Evolutionary conservation across 495 filamentous ascomycete species (phyloP), one percentile per base, ranked within the genome.

Genomic region (Hypoxylon rickii): DNA sequence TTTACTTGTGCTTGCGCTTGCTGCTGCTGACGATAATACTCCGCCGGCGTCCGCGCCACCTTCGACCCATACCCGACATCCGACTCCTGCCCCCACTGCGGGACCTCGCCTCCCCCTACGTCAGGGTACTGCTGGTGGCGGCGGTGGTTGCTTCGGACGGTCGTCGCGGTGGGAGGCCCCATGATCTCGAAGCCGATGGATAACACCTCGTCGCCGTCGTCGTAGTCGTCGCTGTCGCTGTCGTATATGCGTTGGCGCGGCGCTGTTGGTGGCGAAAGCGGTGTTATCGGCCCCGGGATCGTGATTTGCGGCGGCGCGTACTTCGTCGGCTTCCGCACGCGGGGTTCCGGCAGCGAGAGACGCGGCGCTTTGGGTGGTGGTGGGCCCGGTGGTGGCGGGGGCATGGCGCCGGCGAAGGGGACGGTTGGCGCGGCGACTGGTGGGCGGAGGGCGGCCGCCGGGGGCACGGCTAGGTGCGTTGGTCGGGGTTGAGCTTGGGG

Each of bases 81-180:
- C 13, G 52, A 56, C 38, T 48, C 44, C 19, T 56, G 52, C 44
- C 38, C 52, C 52, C 52, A 56, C 37, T 37, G 52, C 36, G 33
- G 44, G 8, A 18, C 37, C 7, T 19, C 20, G 3, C 34, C 34
- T 7, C n/a, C 10, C 2, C 34, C 34, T n/a, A n/a, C n/a, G n/a
- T n/a, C n/a, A n/a, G n/a, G n/a, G n/a, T n/a, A n/a, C n/a, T n/a
- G n/a, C n/a, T n/a, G n/a, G n/a, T n/a, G n/a, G n/a, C n/a, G n/a
- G n/a, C n/a, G n/a, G n/a, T n/a, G n/a, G 15, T 18, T 4, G 2
- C 34, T 15, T 1, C n/a, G 16, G 24, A 16, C 26, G 3, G 11
- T 21, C 19, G 22, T 8, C 3, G 19, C 5, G 15, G n/a, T 10
- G 7, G 47, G 7, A 1, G 21, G 48, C n/a, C 17, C n/a, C 13